Conservation (phyloP, 2,329 filamentous ascomycete genomes). For the Paecilomyces niveus region DNA sequence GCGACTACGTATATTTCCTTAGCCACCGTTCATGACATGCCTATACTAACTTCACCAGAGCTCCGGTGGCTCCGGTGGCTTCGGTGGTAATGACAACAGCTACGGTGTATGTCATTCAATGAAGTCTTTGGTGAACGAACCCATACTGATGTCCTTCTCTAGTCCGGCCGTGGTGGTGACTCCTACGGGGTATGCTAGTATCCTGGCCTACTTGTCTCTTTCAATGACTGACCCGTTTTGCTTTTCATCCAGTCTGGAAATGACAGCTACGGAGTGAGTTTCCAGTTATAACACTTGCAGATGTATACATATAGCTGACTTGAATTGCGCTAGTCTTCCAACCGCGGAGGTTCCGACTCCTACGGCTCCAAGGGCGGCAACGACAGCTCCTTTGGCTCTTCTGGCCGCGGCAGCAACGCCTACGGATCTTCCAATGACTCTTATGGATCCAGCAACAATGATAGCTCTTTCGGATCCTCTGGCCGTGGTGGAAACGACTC, state of each 20-base stretch:
- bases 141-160: not conserved
- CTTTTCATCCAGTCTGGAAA: too few species aligned
- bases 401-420: conserved; percentile 1
- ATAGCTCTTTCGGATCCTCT: conserved; percentile 2
- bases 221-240: not conserved
- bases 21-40: conserved; percentile 4
- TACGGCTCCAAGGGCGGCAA: conserved; percentile 8
- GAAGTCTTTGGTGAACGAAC: not conserved
- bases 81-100: conserved; percentile 11
- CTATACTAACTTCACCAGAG: conserved; percentile 8
- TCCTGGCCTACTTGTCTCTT: not conserved
- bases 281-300: too few species aligned
- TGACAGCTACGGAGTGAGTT: too few species aligned
- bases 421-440: not conserved
- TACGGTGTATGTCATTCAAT: conserved; percentile 9
- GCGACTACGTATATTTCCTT: conserved; percentile 9
- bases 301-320: too few species aligned
- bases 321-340: too few species aligned
- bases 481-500: not conserved
- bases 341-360: not conserved
- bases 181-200: conserved; percentile 4
- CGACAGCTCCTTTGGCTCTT: conserved; percentile 3
- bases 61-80: conserved; percentile 10
- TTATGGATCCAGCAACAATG: not conserved
- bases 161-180: conserved; percentile 2